These are phyloP conservation scores for Cetradonia linearis DNA, from an alignment of 495 filamentous ascomycete genomes.

Conservation along the genomic window DNA sequence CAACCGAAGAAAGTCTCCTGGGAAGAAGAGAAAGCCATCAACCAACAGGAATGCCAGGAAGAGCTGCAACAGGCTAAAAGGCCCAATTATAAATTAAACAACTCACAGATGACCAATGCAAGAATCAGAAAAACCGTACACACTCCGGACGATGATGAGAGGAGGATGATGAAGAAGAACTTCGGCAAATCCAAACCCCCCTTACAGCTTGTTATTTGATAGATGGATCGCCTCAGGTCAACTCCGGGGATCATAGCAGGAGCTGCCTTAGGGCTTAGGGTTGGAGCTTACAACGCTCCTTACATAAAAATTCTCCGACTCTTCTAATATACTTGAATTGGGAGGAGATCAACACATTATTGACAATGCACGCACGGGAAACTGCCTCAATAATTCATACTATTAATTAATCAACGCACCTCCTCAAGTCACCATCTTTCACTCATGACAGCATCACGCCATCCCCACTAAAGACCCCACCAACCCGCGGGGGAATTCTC, in stretches of 20 bases:
- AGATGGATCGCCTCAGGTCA: not conserved
- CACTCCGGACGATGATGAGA: too few species aligned
- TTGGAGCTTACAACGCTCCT: not conserved
- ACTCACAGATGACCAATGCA: too few species aligned
- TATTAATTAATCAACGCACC: not conserved
- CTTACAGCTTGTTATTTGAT: too few species aligned
- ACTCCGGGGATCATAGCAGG: not conserved
- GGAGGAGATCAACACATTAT: not conserved
- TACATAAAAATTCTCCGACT: not conserved
- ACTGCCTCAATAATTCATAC: not conserved
- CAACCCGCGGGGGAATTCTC: not conserved
- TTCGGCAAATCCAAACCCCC: too few species aligned
- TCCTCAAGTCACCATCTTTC: too few species aligned
- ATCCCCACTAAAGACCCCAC: constrained; percentile 12
- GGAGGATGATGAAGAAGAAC: too few species aligned
- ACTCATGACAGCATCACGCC: constrained; percentile 10
- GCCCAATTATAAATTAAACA: too few species aligned
- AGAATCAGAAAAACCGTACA: too few species aligned
- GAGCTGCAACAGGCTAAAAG: too few species aligned
- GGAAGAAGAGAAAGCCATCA: not conserved
- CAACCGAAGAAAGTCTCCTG: not conserved
- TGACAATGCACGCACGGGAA: not conserved
- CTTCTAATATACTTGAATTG: not conserved
- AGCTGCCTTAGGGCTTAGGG: not conserved
- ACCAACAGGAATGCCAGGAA: too few species aligned